Evolutionary conservation across 164 flowering plant species (phyloP).

Genomic region (Tetrastigma voinierianum): DNA sequence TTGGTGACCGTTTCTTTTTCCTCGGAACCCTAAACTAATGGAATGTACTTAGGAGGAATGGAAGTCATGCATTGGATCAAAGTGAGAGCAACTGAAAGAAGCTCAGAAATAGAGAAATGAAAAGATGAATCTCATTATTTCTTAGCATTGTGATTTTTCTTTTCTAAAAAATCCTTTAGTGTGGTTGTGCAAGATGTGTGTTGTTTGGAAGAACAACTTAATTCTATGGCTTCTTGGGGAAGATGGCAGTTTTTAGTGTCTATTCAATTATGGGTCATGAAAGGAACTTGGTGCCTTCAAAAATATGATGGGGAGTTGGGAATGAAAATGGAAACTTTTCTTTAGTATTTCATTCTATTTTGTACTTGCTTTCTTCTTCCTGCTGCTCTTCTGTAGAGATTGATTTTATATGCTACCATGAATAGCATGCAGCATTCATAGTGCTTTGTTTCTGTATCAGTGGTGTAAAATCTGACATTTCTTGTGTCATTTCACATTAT

Average conservation of each 20-base stretch:
- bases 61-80: no score
- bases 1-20: no score
- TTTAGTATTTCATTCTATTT: background rate
- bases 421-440: background rate
- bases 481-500: constrained; percentile 14
- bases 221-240: background rate
- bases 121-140: background rate
- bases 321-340: background rate
- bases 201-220: background rate
- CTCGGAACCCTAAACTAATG: no score
- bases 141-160: background rate
- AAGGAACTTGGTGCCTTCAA: background rate
- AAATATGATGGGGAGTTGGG: background rate
- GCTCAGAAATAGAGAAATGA: background rate
- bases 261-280: background rate
- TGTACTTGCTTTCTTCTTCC: background rate
- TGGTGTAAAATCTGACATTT: background rate
- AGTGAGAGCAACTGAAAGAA: no score
- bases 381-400: background rate
- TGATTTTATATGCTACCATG: background rate
- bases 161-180: background rate
- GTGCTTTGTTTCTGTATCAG: background rate
- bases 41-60: no score
- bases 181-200: background rate
- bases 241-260: background rate